Evolutionary conservation across 2,329 filamentous ascomycete species (phyloP).

Genomic region (Aspergillus pseudotamarii): DNA sequence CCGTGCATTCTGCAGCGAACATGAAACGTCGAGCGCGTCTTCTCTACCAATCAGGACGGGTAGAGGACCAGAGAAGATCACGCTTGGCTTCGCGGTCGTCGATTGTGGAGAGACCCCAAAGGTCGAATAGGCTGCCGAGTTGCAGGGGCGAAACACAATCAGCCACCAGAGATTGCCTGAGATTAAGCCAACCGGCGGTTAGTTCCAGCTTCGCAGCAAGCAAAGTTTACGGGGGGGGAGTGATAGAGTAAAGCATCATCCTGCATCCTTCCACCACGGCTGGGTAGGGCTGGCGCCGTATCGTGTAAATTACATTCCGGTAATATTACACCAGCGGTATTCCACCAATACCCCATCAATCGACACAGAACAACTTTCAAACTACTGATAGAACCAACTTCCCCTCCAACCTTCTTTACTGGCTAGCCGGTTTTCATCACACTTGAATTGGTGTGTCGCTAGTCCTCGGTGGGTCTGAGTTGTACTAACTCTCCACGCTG

Average conservation of each 20-base stretch:
- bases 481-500: background rate
- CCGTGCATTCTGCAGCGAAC: conserved; percentile 14
- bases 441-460: background rate
- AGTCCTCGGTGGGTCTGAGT: background rate
- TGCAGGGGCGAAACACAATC: background rate
- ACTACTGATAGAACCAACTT: background rate
- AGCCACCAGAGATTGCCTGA: background rate
- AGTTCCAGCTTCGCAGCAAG: background rate
- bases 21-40: conserved; percentile 19
- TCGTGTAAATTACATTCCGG: background rate
- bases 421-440: background rate
- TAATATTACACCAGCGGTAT: background rate
- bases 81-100: conserved; percentile 1
- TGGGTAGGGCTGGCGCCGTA: background rate
- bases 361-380: background rate
- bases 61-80: background rate
- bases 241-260: background rate
- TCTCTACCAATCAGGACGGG: conserved; percentile 16
- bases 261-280: background rate
- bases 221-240: background rate
- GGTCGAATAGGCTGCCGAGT: background rate
- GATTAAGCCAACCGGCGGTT: background rate
- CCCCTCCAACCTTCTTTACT: background rate
- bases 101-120: background rate
- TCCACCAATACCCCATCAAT: background rate